Conservation (phyloP, 2,329 filamentous ascomycete genomes). For the Ophiocordyceps camponoti-rufipedis region DNA sequence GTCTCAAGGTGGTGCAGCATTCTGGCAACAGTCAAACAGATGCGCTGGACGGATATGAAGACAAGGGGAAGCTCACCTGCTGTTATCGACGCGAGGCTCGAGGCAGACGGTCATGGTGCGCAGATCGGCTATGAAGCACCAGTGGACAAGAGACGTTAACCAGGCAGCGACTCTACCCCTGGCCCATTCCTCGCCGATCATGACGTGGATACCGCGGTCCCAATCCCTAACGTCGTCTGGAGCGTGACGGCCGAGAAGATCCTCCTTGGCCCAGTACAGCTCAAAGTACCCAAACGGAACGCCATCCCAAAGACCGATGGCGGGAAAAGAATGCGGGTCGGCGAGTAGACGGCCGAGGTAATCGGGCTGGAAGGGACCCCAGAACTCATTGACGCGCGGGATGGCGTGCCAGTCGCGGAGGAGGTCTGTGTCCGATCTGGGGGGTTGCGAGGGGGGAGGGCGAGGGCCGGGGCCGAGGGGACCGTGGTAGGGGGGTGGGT, state of each 20-base stretch:
- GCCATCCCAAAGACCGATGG: constrained; percentile 84
- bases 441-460: constrained; percentile 20
- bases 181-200: constrained; percentile 86
- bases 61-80: constrained; percentile 39
- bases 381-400: constrained; percentile 67
- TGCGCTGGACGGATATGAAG: not conserved
- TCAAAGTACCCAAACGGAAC: constrained; percentile 96
- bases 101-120: constrained; percentile 69
- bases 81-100: constrained; percentile 83
- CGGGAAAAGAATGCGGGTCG: constrained; percentile 66
- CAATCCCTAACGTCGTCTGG: constrained; percentile 53
- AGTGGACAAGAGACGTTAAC: constrained; percentile 77
- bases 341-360: constrained; percentile 52
- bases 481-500: constrained; percentile 47
- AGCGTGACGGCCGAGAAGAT: constrained; percentile 53
- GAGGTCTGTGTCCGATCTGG: constrained; percentile 35
- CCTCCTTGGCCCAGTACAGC: constrained; percentile 96
- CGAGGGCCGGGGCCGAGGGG: constrained; percentile 26
- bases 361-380: constrained; percentile 48
- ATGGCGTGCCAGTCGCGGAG: constrained; percentile 81
- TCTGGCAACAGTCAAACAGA: constrained; percentile 1
- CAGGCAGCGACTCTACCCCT: constrained; percentile 66
- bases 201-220: constrained; percentile 73
- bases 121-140: constrained; percentile 58
- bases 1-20: constrained; percentile 44